These are phyloP conservation scores for Phanerochaete sordida DNA, from an alignment of 768 basidiomycete genomes.

Conservation along the genomic window DNA sequence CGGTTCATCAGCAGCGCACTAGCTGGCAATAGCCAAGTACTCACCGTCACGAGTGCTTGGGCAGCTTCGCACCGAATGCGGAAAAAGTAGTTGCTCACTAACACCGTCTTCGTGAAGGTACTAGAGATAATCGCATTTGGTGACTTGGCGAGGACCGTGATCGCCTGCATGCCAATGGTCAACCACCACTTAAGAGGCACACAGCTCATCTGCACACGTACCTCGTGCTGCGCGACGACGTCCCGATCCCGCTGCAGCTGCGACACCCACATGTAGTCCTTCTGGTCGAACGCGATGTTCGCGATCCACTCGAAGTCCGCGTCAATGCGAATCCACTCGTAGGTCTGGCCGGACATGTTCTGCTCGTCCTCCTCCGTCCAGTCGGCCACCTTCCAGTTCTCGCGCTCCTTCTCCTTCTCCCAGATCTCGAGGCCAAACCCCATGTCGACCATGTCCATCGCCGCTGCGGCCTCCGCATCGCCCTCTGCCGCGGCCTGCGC, in stretches of 20 bases:
- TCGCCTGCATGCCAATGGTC: no score
- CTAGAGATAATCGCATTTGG: constrained; percentile 86
- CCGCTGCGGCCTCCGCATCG: constrained; percentile 87
- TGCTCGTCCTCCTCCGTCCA: constrained; percentile 98
- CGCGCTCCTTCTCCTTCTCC: constrained; percentile 92
- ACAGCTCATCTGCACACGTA: constrained; percentile 37
- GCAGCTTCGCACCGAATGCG: constrained; percentile 96
- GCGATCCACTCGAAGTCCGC: constrained; percentile 99
- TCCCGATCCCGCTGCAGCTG: constrained; percentile 95
- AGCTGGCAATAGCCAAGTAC: constrained; percentile 23
- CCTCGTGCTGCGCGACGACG: constrained; percentile 96
- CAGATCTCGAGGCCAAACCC: constrained; percentile 91
- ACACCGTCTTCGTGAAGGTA: constrained; percentile 87
- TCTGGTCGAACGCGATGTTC: constrained; percentile 88
- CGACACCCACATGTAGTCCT: constrained; percentile 98
- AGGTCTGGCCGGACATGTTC: constrained; percentile 91
- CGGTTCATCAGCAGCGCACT: constrained; percentile 6
- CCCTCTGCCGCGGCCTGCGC: constrained; percentile 92
- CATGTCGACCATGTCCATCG: constrained; percentile 92
- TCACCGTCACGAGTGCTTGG: constrained; percentile 73
- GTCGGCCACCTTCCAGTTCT: constrained; percentile 95
- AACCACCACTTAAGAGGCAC: no score
- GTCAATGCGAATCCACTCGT: constrained; percentile 99
- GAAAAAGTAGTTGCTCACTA: constrained; percentile 95
- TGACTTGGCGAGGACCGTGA: constrained; percentile 78